Evolutionary conservation across 2,329 filamentous ascomycete species (phyloP), one percentile per base, ranked within the genome.

Genomic region (Catunica adiposa): DNA sequence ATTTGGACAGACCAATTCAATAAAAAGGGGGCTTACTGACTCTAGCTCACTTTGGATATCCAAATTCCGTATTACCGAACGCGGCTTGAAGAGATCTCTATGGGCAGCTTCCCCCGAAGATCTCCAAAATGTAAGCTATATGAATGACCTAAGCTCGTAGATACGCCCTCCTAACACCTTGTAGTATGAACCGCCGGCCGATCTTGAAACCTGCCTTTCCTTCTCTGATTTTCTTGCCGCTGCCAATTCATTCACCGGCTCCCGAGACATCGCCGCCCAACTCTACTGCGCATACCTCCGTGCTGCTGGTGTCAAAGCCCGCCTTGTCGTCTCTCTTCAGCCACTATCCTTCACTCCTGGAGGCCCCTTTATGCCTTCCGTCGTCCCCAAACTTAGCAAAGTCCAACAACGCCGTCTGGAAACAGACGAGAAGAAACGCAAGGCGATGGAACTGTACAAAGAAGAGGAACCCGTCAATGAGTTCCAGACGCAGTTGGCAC

Each of bases 271-370:
- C 8, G 92, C 89, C 0, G 86, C 88, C 1, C 89, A 97, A 65
- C 67, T 98, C 0, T 95, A 94, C 63, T 97, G 92, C 66, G 85
- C 89, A 2, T 68, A 97, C 31, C 73, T 98, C 3, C 82, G 92
- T 17, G 79, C 81, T n/a, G 80, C 77, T n/a, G 89, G 87, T 2
- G 80, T 97, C 5, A 80, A 88, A 60, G 76, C 86, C 3, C 78
- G 92, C 11, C 73, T 98, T 3, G 85, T 97, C 0, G 96, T 89
- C 66, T 98, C 92, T 3, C 70, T 98, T 2, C 92, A 98, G 61
- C 80, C 83, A 1, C 72, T 98, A 0, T 76, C 85, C 0, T 89
- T 89, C 61, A 72, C 74, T 1, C 75, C 73, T 3, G 68, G 71
- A 0, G 75, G 71, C 0, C 77, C 77, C 1, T 67, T 70, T 0